Conservation (phyloP, 805 yeast genomes). For the Vanderwaltozyma yarrowii region DNA sequence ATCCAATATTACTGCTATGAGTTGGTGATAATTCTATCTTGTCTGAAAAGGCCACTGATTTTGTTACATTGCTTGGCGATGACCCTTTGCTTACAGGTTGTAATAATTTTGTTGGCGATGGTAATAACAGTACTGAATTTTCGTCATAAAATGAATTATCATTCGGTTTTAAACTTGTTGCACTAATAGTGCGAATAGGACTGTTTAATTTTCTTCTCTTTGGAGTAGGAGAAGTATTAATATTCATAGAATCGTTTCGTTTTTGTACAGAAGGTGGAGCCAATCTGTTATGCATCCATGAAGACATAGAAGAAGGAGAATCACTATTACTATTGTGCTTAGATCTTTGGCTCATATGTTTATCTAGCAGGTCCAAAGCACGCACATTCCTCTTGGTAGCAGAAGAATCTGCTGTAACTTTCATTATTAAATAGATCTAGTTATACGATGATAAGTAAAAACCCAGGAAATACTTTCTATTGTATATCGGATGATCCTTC, state of each 20-base stretch:
- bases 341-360: conserved; percentile 14
- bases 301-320: conserved; percentile 3
- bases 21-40: conserved; percentile 20
- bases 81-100: background rate
- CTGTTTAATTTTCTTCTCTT: conserved; percentile 12
- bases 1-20: conserved; percentile 4
- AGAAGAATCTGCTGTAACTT: background rate
- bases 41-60: conserved; percentile 26
- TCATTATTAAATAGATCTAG: no score
- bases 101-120: background rate
- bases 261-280: conserved; percentile 3
- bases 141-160: background rate
- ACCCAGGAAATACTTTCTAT: no score
- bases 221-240: conserved; percentile 15
- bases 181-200: background rate
- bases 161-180: background rate
- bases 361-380: conserved; percentile 21
- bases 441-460: no score
- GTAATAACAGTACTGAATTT: background rate
- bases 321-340: conserved; percentile 1
- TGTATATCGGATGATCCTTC: no score
- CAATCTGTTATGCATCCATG: conserved; percentile 4
- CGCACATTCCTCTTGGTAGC: conserved; percentile 1
- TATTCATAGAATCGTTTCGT: background rate
- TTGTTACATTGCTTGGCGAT: conserved; percentile 3